Conservation (phyloP, 164 flowering plant species). For the Sextonia rubra region DNA sequence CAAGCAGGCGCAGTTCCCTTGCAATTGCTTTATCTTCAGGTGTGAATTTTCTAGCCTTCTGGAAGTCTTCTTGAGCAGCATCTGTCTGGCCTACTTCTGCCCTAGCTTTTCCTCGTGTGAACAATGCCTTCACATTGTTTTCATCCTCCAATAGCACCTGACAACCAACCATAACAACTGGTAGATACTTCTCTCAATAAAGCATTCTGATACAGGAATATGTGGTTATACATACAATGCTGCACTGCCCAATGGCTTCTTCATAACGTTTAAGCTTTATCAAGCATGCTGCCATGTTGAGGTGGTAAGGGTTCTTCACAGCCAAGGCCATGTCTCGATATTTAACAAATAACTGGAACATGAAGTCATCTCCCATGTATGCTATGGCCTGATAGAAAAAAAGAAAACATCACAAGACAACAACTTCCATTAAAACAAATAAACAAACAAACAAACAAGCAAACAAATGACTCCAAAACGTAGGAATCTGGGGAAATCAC, state of each 20-base stretch:
- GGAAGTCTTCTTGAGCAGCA: conserved; percentile 84
- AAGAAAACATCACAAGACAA: neutral
- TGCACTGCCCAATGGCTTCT: conserved; percentile 88
- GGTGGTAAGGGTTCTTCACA: conserved; percentile 95
- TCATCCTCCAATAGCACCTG: conserved; percentile 89
- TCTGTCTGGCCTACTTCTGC: conserved; percentile 95
- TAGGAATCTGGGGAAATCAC: conserved; percentile 9
- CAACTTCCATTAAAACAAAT: neutral
- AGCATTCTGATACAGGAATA: neutral
- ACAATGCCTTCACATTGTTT: conserved; percentile 82
- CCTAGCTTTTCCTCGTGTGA: conserved; percentile 94
- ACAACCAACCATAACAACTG: neutral
- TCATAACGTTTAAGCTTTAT: conserved; percentile 86
- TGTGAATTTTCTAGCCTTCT: conserved; percentile 73
- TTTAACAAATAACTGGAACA: conserved; percentile 95
- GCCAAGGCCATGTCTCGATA: conserved; percentile 92
- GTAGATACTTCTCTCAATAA: neutral
- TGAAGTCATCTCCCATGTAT: conserved; percentile 96
- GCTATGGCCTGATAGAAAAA: conserved; percentile 67
- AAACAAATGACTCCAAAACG: neutral
- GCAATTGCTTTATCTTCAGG: conserved; percentile 81
- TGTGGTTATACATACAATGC: conserved; percentile 54
- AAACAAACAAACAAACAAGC: too few species aligned
- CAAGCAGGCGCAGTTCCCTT: conserved; percentile 64
- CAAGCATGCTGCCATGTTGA: conserved; percentile 87